A percentile compares a stretch with the other conserved stretches of the same genome.
Conservation (phyloP, 2,329 filamentous ascomycete species). For the Saccharata proteae region DNA sequence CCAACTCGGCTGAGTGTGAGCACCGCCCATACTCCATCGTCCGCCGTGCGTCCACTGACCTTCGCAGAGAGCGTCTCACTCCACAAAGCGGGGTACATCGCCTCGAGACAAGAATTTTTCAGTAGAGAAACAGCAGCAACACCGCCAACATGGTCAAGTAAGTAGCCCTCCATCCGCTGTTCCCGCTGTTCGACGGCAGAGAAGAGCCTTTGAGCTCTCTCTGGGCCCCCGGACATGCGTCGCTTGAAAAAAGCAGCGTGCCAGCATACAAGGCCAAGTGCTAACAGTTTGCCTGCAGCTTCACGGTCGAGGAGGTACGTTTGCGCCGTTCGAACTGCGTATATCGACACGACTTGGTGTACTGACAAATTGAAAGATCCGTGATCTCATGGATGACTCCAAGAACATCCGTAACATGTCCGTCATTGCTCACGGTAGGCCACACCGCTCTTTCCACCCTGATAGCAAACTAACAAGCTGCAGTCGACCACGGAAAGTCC, state of each 20-base stretch:
- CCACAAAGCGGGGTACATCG: conserved; percentile 8
- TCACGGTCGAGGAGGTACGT: conserved; percentile 85
- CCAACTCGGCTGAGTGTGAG: no score
- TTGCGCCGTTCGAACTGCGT: background rate
- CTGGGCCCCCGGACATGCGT: no score
- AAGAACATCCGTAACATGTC: conserved; percentile 86
- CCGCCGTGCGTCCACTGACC: conserved; percentile 3
- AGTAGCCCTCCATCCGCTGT: conserved; percentile 36
- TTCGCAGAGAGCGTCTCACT: conserved; percentile 5
- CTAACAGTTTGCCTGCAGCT: conserved; percentile 56
- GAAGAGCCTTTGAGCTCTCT: no score
- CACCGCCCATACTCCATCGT: no score
- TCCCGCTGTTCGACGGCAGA: background rate
- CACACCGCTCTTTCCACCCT: conserved; percentile 4
- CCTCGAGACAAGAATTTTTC: conserved; percentile 7
- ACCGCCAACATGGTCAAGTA: conserved; percentile 99
- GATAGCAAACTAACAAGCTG: conserved; percentile 8
- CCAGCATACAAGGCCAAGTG: conserved; percentile 10
- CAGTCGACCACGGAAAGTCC: conserved; percentile 98
- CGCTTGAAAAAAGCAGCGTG: no score
- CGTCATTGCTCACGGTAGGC: conserved; percentile 91
- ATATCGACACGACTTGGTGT: conserved; percentile 1
- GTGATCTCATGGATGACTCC: conserved; percentile 66
- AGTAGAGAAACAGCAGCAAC: conserved; percentile 19
- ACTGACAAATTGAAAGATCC: conserved; percentile 45